Evolutionary conservation across 2,329 filamentous ascomycete genomes (phyloP), one percentile per base, ranked within the genome.

Genomic region (Phyllosticta citrichinensis): DNA sequence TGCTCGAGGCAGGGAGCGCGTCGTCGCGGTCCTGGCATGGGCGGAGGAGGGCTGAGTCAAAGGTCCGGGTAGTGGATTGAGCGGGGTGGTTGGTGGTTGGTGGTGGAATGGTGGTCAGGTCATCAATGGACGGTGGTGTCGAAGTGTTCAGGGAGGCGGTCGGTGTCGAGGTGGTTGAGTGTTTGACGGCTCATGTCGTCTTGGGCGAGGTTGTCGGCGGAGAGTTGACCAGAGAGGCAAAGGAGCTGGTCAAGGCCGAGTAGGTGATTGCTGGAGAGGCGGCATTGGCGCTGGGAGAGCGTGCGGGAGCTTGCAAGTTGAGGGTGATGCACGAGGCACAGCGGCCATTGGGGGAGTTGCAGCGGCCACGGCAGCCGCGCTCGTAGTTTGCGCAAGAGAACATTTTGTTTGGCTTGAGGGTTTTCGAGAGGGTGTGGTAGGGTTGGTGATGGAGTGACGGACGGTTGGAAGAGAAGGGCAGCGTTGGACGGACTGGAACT

Each of bases 321-420:
- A 75, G 73, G 14, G 70, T 70, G 62, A 75, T 67, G 65, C 73
- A 75, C 62, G 66, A 71, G 17, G 70, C 67, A 64, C 74, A 76
- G 35, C 73, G 73, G 58, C 69, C 73, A 60, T 68, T 67, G 58
- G 68, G 65, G 53, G 64, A 58, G 64, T 75, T 76, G 71, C 71
- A 74, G 61, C 74, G 73, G 59, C 74, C 74, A 54, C 74, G 71
- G 72, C 74, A 76, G 66, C 74, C 74, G 30, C 74, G 73, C 64
- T 76, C 73, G 71, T 76, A 76, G 70, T 76, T 76, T 69, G 71
- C 70, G 66, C 74, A 76, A 52, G 74, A 76, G 72, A 75, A 75
- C 73, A 76, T 76, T 62, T 57, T 71, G 69, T 52, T n/a, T n/a
- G n/a, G n/a, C n/a, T n/a, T n/a, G n/a, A n/a, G n/a, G n/a, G n/a